These are phyloP conservation scores for Xylariaceae sp. DNA, from an alignment of 2,329 filamentous ascomycete species.

Conservation along the genomic window DNA sequence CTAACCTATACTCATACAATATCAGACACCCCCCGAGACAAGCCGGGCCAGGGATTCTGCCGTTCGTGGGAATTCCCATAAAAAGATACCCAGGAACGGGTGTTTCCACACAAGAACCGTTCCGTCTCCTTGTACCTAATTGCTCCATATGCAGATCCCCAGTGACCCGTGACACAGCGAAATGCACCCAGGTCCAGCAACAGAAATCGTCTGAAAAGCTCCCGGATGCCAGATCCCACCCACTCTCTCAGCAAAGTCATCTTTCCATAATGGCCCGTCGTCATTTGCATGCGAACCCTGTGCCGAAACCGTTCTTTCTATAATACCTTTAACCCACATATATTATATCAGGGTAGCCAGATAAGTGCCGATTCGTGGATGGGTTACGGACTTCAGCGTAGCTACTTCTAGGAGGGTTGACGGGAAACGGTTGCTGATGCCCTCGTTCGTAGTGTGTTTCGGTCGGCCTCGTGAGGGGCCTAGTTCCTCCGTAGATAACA, in stretches of 20 bases:
- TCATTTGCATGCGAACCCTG: slow-evolving; percentile 2
- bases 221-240: no score
- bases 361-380: slow-evolving; percentile 16
- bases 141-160: not conserved
- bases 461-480: slow-evolving; percentile 1
- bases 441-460: slow-evolving; percentile 16
- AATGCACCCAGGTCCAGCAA: slow-evolving; percentile 10
- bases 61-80: no score
- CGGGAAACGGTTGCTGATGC: slow-evolving; percentile 19
- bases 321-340: slow-evolving; percentile 21
- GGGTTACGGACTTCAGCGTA: slow-evolving; percentile 19
- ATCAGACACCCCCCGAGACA: not conserved
- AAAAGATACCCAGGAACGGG: not conserved
- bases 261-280: not conserved
- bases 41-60: no score
- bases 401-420: slow-evolving; percentile 18
- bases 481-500: slow-evolving; percentile 9
- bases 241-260: not conserved
- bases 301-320: not conserved
- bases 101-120: not conserved
- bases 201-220: not conserved
- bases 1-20: slow-evolving; percentile 8
- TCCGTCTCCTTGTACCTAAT: not conserved
- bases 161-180: slow-evolving; percentile 21
- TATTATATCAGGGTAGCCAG: slow-evolving; percentile 22